phyloP scores from a whole-genome alignment of 805 yeast genomes.

The Candida railenensis region DNA sequence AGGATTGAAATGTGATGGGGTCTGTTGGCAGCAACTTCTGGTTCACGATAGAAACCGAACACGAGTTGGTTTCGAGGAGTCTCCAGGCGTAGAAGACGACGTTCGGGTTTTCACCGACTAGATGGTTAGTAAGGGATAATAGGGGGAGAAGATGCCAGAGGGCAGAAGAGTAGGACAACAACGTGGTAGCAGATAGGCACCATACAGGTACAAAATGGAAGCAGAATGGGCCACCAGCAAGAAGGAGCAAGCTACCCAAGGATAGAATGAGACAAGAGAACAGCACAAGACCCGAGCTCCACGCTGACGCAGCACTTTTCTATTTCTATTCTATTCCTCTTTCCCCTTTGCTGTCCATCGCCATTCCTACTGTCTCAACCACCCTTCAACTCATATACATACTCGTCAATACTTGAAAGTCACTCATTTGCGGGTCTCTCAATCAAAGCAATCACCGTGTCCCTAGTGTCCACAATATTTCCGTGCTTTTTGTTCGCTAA shows the following conservation, averaged over 20 bases:
- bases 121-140: too few relatives aligned
- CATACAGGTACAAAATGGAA: too few relatives aligned
- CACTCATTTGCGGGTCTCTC: slow-evolving; percentile 12
- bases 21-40: slow-evolving; percentile 3
- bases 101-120: slow-evolving; percentile 59
- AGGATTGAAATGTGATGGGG: slow-evolving; percentile 16
- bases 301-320: too few relatives aligned
- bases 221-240: too few relatives aligned
- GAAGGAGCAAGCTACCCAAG: too few relatives aligned
- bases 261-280: too few relatives aligned
- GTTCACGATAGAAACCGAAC: slow-evolving; percentile 39
- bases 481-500: neutral
- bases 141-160: too few relatives aligned
- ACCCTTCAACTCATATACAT: slow-evolving; percentile 9
- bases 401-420: slow-evolving; percentile 20
- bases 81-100: slow-evolving; percentile 61
- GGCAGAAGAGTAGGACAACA: too few relatives aligned
- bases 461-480: neutral
- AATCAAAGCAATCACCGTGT: neutral
- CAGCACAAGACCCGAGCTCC: too few relatives aligned
- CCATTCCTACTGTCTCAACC: neutral
- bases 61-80: slow-evolving; percentile 42
- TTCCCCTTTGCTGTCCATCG: neutral
- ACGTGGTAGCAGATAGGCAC: too few relatives aligned
- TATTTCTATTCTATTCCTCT: too few relatives aligned